Percentiles rank a stretch among this genome's conserved stretches.
phyloP scores from a whole-genome alignment of 1,284 basidiomycete species.

The Phlebopus sp. region DNA sequence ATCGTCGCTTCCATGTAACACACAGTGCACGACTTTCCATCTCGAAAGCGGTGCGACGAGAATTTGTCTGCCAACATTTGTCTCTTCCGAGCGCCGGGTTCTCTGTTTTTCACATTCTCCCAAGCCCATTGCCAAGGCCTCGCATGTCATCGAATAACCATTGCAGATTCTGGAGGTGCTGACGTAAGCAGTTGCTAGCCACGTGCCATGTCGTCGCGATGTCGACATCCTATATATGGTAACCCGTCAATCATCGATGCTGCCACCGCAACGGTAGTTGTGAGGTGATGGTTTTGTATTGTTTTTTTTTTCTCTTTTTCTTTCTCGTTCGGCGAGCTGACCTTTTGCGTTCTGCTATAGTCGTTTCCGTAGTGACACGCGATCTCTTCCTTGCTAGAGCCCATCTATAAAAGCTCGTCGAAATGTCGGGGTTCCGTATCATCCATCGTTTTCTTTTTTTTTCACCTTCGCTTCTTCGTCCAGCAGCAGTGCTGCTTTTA shows the following conservation, averaged over 20 bases:
- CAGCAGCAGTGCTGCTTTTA: slow-evolving; percentile 40
- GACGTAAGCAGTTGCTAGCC: slow-evolving; percentile 19
- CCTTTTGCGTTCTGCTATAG: not conserved
- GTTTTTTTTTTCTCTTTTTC: not conserved
- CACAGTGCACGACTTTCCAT: too few species aligned
- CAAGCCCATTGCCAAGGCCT: not conserved
- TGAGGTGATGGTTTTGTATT: slow-evolving; percentile 1
- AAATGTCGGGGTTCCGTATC: not conserved
- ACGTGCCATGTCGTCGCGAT: slow-evolving; percentile 8
- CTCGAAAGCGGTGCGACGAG: too few species aligned
- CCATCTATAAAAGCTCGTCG: slow-evolving; percentile 1
- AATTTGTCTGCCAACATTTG: too few species aligned
- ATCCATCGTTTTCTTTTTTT: not conserved
- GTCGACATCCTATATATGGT: slow-evolving; percentile 9
- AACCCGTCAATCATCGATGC: not conserved
- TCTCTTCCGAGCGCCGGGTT: too few species aligned
- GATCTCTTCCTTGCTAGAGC: not conserved
- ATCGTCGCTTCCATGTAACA: too few species aligned
- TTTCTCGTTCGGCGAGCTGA: not conserved
- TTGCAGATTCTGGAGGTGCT: too few species aligned
- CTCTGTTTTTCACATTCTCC: not conserved
- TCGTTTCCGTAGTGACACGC: slow-evolving; percentile 10
- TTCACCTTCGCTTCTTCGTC: slow-evolving; percentile 11
- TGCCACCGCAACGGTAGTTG: slow-evolving; percentile 1
- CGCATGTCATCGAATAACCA: slow-evolving; percentile 27